Percentiles rank a stretch among this genome's conserved stretches.
Evolutionary conservation across 1,284 basidiomycete genomes (phyloP).

Genomic region (Boletus smithii): DNA sequence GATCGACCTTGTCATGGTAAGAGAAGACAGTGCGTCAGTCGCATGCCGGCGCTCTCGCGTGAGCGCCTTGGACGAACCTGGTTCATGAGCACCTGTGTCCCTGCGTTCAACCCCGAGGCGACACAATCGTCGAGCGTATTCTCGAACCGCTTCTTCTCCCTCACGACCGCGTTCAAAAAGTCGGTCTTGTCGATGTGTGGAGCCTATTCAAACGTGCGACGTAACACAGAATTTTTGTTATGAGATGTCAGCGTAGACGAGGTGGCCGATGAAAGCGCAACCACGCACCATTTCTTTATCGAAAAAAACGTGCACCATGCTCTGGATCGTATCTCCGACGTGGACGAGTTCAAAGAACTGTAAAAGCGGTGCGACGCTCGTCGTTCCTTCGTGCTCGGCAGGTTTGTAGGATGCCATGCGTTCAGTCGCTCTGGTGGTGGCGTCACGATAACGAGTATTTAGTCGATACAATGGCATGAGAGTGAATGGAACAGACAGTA

Average conservation of each 20-base stretch:
- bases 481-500: background rate
- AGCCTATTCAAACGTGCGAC: conserved; percentile 45
- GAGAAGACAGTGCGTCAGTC: background rate
- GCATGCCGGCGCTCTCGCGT: conserved; percentile 3
- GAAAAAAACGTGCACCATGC: conserved; percentile 97
- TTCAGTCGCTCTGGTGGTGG: conserved; percentile 61
- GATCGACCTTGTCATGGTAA: conserved; percentile 69
- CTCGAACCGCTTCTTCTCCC: conserved; percentile 97
- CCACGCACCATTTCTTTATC: conserved; percentile 82
- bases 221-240: background rate
- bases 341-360: conserved; percentile 99
- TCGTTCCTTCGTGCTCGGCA: conserved; percentile 73
- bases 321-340: conserved; percentile 95
- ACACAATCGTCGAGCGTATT: conserved; percentile 89
- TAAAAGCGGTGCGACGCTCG: conserved; percentile 83
- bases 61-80: conserved; percentile 51
- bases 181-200: conserved; percentile 88
- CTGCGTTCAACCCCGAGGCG: conserved; percentile 88
- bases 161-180: conserved; percentile 89
- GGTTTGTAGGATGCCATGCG: conserved; percentile 89
- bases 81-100: conserved; percentile 94
- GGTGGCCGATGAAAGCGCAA: background rate
- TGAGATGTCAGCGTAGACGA: background rate
- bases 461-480: background rate
- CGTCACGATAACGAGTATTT: background rate